A percentile compares a stretch with the other conserved stretches of the same genome.
Evolutionary conservation across 352 stramenopile genomes (phyloP).

Genomic region (Phytophthora colocasiae): DNA sequence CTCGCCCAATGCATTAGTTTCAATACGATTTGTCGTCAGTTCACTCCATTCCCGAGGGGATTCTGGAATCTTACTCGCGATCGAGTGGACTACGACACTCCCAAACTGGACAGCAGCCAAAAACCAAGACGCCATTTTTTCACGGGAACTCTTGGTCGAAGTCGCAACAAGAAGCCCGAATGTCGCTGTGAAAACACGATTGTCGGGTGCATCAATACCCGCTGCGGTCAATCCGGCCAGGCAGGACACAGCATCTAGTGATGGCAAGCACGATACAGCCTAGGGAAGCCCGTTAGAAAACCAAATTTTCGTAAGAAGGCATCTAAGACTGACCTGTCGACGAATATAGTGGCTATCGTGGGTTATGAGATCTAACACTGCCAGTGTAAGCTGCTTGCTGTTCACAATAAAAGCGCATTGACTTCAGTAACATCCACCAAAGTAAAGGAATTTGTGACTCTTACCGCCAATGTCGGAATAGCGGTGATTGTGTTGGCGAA

Average conservation of each 20-base stretch:
- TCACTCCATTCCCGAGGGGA: conserved; percentile 28
- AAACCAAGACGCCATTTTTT: conserved; percentile 35
- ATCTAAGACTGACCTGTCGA: conserved; percentile 22
- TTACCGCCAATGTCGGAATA: conserved; percentile 43
- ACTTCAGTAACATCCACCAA: conserved; percentile 7
- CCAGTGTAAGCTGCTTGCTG: conserved; percentile 39
- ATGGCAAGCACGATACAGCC: conserved; percentile 42
- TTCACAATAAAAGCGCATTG: not conserved
- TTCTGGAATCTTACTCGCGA: not conserved
- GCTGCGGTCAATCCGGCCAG: conserved; percentile 22
- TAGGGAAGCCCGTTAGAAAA: conserved; percentile 6
- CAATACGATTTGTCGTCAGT: not conserved
- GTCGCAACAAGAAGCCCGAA: conserved; percentile 39
- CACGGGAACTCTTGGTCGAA: conserved; percentile 15
- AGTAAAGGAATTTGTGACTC: not conserved
- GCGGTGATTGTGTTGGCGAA: conserved; percentile 9
- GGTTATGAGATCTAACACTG: conserved; percentile 23
- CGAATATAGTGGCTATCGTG: conserved; percentile 21
- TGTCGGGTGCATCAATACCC: conserved; percentile 6
- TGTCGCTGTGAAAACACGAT: conserved; percentile 3
- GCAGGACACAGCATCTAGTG: conserved; percentile 28
- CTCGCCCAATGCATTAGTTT: not conserved
- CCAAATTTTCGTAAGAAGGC: not conserved
- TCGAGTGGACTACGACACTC: conserved; percentile 1
- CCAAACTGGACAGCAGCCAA: conserved; percentile 44